Conservation (phyloP, 495 filamentous ascomycete genomes). For the Penicillium ochrochloron region DNA sequence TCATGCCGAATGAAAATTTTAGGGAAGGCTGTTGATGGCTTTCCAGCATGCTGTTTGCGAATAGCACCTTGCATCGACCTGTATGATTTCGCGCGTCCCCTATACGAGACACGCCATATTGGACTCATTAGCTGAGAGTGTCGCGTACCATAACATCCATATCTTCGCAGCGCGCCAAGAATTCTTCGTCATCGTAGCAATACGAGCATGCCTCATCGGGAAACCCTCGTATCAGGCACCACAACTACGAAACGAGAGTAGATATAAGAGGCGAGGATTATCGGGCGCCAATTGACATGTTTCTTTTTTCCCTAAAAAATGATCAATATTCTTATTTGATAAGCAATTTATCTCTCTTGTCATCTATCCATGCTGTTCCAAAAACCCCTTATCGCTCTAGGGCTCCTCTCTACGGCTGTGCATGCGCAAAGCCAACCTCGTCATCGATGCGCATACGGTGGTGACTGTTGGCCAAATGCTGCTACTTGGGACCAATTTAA, state of each 20-base stretch:
- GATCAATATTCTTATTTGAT: not conserved
- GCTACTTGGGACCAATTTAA: constrained; percentile 1
- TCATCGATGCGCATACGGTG: not conserved
- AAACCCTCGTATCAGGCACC: not conserved
- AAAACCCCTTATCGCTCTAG: not conserved
- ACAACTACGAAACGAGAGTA: not conserved
- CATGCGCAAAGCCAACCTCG: not conserved
- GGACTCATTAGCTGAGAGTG: not conserved
- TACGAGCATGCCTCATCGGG: constrained; percentile 5
- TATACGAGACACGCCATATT: no score
- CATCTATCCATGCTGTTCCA: not conserved
- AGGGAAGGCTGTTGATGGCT: no score
- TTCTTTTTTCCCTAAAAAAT: no score
- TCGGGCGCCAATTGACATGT: not conserved
- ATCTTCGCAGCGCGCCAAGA: not conserved
- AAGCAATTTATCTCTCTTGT: not conserved
- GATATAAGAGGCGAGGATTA: not conserved
- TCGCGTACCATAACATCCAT: not conserved
- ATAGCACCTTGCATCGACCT: no score
- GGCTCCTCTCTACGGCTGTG: not conserved
- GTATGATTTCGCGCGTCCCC: no score
- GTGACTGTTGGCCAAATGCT: constrained; percentile 1
- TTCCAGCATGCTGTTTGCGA: no score
- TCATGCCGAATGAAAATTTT: no score
- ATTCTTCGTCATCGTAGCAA: not conserved